phyloP scores from a whole-genome alignment of 495 filamentous ascomycete genomes.

The Neurospora tetraspora region DNA sequence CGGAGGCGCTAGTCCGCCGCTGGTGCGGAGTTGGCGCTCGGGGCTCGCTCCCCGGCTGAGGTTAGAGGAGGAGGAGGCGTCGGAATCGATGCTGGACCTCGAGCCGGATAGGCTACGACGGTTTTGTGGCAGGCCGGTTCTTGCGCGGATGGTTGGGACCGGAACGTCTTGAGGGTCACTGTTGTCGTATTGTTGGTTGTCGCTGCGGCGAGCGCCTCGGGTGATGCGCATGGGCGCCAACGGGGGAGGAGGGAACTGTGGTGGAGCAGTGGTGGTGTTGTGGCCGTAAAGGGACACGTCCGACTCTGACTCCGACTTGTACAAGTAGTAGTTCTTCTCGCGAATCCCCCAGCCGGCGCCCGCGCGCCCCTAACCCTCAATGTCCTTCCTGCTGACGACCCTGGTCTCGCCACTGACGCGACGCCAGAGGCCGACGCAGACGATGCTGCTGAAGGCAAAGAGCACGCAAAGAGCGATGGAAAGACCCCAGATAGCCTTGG shows the following conservation, averaged over 20 bases:
- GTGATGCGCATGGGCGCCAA: constrained; percentile 19
- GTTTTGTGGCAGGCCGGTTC: constrained; percentile 1
- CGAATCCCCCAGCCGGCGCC: constrained; percentile 19
- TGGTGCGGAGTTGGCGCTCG: background rate
- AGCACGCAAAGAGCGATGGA: constrained; percentile 73
- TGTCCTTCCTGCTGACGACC: constrained; percentile 19
- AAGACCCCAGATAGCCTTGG: constrained; percentile 84
- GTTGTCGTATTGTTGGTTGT: background rate
- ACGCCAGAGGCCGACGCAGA: constrained; percentile 33
- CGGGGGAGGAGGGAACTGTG: constrained; percentile 20
- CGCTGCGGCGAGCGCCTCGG: background rate
- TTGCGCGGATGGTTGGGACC: constrained; percentile 1
- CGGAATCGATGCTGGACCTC: constrained; percentile 12
- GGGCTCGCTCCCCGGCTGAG: constrained; percentile 4
- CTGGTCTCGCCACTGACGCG: constrained; percentile 28
- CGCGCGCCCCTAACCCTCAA: constrained; percentile 36
- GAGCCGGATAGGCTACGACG: constrained; percentile 2
- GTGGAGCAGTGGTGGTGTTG: constrained; percentile 6
- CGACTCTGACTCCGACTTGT: constrained; percentile 12
- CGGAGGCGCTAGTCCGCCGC: background rate
- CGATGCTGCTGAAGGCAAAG: constrained; percentile 55
- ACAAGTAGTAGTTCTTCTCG: constrained; percentile 2
- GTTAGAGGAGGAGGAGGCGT: constrained; percentile 10
- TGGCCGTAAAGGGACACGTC: constrained; percentile 17
- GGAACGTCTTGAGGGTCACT: background rate